Evolutionary conservation across 768 basidiomycete genomes (phyloP).

Genomic region (Pisolithus albus): DNA sequence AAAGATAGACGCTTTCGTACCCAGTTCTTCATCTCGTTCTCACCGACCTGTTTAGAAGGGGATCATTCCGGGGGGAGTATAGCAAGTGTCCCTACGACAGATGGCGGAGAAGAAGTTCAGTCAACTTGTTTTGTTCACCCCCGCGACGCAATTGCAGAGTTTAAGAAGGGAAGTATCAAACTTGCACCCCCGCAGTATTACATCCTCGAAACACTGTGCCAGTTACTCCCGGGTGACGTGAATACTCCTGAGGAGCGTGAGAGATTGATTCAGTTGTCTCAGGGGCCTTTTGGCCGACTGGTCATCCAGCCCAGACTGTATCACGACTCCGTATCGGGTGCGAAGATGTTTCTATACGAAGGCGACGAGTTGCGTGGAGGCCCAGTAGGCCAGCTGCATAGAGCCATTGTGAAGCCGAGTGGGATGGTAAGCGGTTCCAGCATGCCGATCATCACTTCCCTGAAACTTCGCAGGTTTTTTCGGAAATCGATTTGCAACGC

Average conservation of each 20-base stretch:
- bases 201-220: conserved; percentile 53
- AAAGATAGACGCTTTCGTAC: conserved; percentile 62
- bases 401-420: conserved; percentile 42
- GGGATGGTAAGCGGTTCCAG: conserved; percentile 41
- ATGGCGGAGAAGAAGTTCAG: conserved; percentile 65
- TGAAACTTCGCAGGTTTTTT: conserved; percentile 35
- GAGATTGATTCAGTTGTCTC: conserved; percentile 40
- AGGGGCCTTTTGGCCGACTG: conserved; percentile 54
- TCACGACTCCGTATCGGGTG: conserved; percentile 37
- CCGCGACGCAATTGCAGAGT: conserved; percentile 44
- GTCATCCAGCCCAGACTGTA: conserved; percentile 47
- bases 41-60: conserved; percentile 37
- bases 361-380: conserved; percentile 67
- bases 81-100: conserved; percentile 57
- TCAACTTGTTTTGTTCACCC: conserved; percentile 63
- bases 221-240: conserved; percentile 37
- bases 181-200: conserved; percentile 76
- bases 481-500: conserved; percentile 46
- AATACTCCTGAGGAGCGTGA: conserved; percentile 42
- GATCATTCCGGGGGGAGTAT: conserved; percentile 50
- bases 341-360: conserved; percentile 52
- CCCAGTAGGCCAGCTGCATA: conserved; percentile 50
- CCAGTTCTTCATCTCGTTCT: conserved; percentile 62
- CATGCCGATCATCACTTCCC: background rate
- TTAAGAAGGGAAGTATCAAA: conserved; percentile 41